phyloP scores from a whole-genome alignment of 176 grass and related monocot species.

The Carex kokanica region DNA sequence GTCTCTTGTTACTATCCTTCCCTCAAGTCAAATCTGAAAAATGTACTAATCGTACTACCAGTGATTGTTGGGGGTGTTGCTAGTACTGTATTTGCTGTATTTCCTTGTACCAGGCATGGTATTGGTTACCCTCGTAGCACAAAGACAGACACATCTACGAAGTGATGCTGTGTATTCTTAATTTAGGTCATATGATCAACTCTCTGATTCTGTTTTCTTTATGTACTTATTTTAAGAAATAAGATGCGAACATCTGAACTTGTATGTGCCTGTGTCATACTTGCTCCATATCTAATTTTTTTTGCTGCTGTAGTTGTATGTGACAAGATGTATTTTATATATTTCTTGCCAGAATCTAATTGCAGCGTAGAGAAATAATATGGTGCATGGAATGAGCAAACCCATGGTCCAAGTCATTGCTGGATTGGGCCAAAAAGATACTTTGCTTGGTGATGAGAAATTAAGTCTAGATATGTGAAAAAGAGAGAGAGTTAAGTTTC shows the following conservation, averaged over 20 bases:
- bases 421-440: neutral
- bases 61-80: conserved; percentile 54
- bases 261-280: neutral
- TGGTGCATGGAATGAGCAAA: neutral
- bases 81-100: conserved; percentile 53
- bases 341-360: neutral
- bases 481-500: neutral
- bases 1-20: conserved; percentile 56
- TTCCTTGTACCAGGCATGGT: conserved; percentile 64
- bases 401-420: neutral
- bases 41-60: conserved; percentile 51
- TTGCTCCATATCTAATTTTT: neutral
- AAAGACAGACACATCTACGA: neutral
- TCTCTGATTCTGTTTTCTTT: neutral
- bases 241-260: neutral
- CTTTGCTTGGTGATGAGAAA: neutral
- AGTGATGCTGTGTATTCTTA: neutral
- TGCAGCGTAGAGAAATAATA: neutral
- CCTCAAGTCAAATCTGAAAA: conserved; percentile 40
- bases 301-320: neutral
- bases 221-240: neutral
- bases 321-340: neutral
- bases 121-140: conserved; percentile 46
- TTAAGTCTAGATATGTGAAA: neutral
- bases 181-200: neutral